Evolutionary conservation across 2,329 filamentous ascomycete species (phyloP), one percentile per base, ranked within the genome.

Genomic region (Talaromyces sp.): DNA sequence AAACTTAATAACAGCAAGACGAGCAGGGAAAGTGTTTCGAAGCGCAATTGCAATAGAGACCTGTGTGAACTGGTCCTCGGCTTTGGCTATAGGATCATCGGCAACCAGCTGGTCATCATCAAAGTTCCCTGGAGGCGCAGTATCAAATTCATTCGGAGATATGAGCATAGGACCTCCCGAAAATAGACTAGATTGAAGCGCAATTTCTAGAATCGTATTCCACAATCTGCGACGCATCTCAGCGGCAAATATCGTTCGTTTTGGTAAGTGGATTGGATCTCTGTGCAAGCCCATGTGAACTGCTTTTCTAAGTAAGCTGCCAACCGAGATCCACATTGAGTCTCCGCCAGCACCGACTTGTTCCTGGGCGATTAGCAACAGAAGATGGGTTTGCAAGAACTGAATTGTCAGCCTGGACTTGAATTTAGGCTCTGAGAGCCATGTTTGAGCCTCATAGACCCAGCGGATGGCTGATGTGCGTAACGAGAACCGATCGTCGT

Each of bases 401-500:
- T 22, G 61, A 19, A 76, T 67, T 27, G 64, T 67, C 14, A 75
- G 47, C 9, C 71, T 68, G 11, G 67, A 64, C 60, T 76, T 77
- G 54, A 72, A 69, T 57, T 73, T 61, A 0, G 73, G 74, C 3
- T 68, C 71, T 3, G 70, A 67, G 11, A 75, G 67, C 73, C 74
- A 75, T 5, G 60, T 60, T 33, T 76, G 70, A n/a, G 72, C 69
- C 24, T 67, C 66, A 59, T 64, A 70, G 35, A 66, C 66, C 73
- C 49, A 74, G 33, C 74, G 78, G 2, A 82, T 74, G 0, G 86
- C 86, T 0, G 76, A 78, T 0, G 72, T 31, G 1, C 85, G 80
- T 41, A 87, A 68, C 0, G 83, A 83, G 64, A 85, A 87, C 0
- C 73, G 66, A 0, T 83, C 78, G 60, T 88, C 84, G 64, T 85